Percentiles rank a stretch among this genome's conserved stretches.
Evolutionary conservation across 1,139 yeast genomes (phyloP).

Genomic region (Wickerhamiella pararugosa): DNA sequence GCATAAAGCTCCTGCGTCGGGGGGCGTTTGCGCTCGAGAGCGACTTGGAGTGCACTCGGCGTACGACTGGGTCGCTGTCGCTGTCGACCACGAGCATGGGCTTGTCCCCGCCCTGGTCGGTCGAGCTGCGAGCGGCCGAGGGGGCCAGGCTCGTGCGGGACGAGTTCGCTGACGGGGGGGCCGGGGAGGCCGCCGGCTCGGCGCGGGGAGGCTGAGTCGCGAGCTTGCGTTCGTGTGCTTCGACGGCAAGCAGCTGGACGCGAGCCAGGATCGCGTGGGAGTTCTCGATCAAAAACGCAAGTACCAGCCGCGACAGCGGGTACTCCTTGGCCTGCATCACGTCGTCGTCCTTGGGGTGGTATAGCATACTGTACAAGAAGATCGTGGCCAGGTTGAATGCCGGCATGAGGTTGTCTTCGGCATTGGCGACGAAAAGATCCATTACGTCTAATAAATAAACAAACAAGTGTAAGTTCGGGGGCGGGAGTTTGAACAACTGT

Average conservation of each 20-base stretch:
- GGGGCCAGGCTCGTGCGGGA: background rate
- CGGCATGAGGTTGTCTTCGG: conserved; percentile 75
- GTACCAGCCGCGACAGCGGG: conserved; percentile 71
- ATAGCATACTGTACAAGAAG: conserved; percentile 85
- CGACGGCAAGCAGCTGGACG: conserved; percentile 22
- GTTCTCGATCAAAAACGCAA: conserved; percentile 79
- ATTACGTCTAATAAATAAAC: conserved; percentile 77
- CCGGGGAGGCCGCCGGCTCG: background rate
- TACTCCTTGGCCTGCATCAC: conserved; percentile 74
- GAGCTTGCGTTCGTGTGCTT: conserved; percentile 17
- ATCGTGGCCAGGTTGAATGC: conserved; percentile 88
- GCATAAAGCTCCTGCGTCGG: conserved; percentile 6
- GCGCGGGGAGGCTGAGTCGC: background rate
- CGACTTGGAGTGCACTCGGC: conserved; percentile 13
- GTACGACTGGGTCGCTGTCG: conserved; percentile 2
- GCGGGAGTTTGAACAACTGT: conserved; percentile 53
- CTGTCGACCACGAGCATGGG: conserved; percentile 1
- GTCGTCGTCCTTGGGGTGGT: conserved; percentile 76
- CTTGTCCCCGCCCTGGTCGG: background rate
- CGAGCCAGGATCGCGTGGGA: conserved; percentile 63
- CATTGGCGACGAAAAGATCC: conserved; percentile 70
- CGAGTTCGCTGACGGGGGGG: background rate
- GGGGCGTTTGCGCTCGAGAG: conserved; percentile 6
- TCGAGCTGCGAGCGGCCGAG: background rate
- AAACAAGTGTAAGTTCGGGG: conserved; percentile 61